Conservation (phyloP, 495 filamentous ascomycete genomes). For the Aspergillus incahuasiensis region DNA sequence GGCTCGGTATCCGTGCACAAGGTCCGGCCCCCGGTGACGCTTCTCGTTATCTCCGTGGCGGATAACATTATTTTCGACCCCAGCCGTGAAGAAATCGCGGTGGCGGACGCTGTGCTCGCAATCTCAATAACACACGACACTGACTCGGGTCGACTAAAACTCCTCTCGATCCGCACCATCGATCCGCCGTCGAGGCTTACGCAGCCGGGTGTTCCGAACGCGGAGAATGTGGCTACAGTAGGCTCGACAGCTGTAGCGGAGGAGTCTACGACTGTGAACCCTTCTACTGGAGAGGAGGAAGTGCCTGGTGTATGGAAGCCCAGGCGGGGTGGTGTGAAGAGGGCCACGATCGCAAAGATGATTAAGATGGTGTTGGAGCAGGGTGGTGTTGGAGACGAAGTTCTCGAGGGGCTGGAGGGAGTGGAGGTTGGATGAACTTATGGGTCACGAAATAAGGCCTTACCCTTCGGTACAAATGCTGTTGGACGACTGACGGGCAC, state of each 20-base stretch:
- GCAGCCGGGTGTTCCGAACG: slow-evolving; percentile 63
- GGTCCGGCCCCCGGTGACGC: slow-evolving; percentile 71
- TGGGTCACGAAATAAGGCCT: neutral
- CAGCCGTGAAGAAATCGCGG: slow-evolving; percentile 79
- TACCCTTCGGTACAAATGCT: neutral
- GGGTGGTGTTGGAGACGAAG: slow-evolving; percentile 80
- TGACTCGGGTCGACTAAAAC: slow-evolving; percentile 33
- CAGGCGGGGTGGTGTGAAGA: slow-evolving; percentile 68
- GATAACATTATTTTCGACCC: slow-evolving; percentile 94
- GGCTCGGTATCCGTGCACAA: slow-evolving; percentile 18
- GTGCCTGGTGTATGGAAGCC: slow-evolving; percentile 75
- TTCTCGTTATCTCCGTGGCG: slow-evolving; percentile 82
- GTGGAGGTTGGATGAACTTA: slow-evolving; percentile 36
- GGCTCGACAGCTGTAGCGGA: slow-evolving; percentile 33
- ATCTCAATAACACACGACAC: slow-evolving; percentile 56
- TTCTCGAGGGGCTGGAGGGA: slow-evolving; percentile 69
- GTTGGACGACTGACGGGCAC: neutral
- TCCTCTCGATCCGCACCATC: slow-evolving; percentile 63
- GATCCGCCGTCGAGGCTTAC: slow-evolving; percentile 69
- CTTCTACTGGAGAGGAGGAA: slow-evolving; percentile 44
- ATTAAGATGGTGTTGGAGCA: slow-evolving; percentile 59
- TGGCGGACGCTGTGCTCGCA: slow-evolving; percentile 82
- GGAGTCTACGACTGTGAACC: slow-evolving; percentile 23
- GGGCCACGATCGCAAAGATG: slow-evolving; percentile 61
- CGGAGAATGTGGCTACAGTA: slow-evolving; percentile 60